A percentile compares a stretch with the other conserved stretches of the same genome.
Evolutionary conservation across 2,329 filamentous ascomycete genomes (phyloP).

Genomic region (Ceratocystis lukuohia): DNA sequence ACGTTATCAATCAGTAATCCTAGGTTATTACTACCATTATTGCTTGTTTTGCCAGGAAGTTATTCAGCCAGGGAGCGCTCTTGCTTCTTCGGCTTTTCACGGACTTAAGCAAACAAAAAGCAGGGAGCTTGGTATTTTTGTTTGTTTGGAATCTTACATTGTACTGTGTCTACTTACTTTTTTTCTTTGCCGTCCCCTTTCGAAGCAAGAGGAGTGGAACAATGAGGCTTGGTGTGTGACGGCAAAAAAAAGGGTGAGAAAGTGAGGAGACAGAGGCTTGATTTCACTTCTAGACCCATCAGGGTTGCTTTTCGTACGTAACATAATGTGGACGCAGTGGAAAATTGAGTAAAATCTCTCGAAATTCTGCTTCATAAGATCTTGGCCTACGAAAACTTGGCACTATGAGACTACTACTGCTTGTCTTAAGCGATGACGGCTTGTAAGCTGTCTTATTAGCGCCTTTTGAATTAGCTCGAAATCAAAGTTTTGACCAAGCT

Average conservation of each 20-base stretch:
- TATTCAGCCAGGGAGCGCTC: not conserved
- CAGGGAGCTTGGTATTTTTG: not conserved
- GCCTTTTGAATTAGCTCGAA: not conserved
- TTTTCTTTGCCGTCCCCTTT: not conserved
- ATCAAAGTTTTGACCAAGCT: not conserved
- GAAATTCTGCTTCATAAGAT: not conserved
- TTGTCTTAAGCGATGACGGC: not conserved
- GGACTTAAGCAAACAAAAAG: not conserved
- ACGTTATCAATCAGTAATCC: not conserved
- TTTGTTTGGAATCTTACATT: not conserved
- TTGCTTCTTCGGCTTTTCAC: not conserved
- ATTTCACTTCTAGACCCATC: not conserved
- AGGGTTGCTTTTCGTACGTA: slow-evolving; percentile 6
- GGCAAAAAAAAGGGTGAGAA: not conserved
- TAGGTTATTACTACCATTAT: not conserved
- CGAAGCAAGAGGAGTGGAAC: not conserved
- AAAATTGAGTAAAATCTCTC: not conserved
- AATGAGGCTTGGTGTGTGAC: not conserved
- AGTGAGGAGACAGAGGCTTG: not conserved
- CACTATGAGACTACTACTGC: not conserved
- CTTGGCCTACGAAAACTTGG: not conserved
- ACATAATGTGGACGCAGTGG: not conserved
- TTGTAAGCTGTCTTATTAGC: not conserved
- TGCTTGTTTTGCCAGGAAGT: not conserved
- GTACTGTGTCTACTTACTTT: not conserved